Conservation (phyloP, 495 filamentous ascomycete genomes). For the Hypoxylon fuscum region DNA sequence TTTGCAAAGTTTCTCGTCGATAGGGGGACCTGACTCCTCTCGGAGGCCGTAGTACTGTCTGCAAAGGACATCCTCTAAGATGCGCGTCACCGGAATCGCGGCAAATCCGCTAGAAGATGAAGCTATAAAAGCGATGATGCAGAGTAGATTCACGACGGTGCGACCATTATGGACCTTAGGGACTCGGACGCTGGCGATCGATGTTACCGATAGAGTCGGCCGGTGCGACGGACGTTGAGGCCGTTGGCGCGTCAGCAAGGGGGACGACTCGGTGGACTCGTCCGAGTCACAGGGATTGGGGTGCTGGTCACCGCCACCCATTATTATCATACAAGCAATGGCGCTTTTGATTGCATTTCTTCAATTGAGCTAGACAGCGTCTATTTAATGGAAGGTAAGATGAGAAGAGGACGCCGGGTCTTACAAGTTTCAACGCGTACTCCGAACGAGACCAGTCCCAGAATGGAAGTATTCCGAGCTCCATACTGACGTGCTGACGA, state of each 20-base stretch:
- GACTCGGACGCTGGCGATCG: conserved; percentile 27
- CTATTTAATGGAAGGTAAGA: conserved; percentile 1
- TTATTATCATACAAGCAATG: not conserved
- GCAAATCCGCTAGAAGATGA: conserved; percentile 23
- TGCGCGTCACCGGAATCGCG: conserved; percentile 31
- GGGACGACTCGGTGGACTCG: conserved; percentile 21
- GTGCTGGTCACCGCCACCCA: conserved; percentile 5
- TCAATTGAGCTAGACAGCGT: not conserved
- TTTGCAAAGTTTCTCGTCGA: conserved; percentile 51
- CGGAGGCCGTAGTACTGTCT: conserved; percentile 42
- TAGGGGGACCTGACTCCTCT: conserved; percentile 17
- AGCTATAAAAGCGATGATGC: conserved; percentile 23
- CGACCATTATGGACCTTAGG: conserved; percentile 17
- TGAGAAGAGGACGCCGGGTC: conserved; percentile 1
- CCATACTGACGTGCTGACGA: conserved; percentile 1
- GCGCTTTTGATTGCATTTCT: not conserved
- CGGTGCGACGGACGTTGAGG: conserved; percentile 19
- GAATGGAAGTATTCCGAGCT: conserved; percentile 22
- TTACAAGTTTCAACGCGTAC: not conserved
- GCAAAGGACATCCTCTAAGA: conserved; percentile 46
- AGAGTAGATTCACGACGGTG: conserved; percentile 30
- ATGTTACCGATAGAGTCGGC: conserved; percentile 20
- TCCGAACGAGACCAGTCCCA: not conserved
- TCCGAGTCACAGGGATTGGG: conserved; percentile 9
- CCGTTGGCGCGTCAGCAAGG: conserved; percentile 2